These are phyloP conservation scores for Chytriomyces hyalinus DNA, from an alignment of 192 early-diverging fungal species.

Conservation along the genomic window DNA sequence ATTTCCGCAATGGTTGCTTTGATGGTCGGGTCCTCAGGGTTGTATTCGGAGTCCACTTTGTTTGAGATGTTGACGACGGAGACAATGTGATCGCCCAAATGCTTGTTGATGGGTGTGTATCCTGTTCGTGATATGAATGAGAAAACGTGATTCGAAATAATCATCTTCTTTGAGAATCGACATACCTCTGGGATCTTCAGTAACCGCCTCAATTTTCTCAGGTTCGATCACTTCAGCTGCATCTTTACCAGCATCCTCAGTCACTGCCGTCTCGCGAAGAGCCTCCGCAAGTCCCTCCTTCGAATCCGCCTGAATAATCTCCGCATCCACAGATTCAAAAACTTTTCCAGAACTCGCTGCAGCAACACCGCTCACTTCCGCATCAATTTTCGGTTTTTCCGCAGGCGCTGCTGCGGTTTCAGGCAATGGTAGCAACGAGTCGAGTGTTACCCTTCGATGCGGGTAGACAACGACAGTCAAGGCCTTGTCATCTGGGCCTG, in stretches of 20 bases:
- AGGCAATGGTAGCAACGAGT: constrained; percentile 56
- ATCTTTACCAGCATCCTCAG: not conserved
- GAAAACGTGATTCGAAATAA: constrained; percentile 19
- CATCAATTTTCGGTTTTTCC: not conserved
- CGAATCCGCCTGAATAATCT: not conserved
- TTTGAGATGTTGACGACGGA: constrained; percentile 91
- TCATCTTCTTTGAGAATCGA: not conserved
- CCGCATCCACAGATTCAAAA: not conserved
- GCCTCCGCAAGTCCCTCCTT: not conserved
- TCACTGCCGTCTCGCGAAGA: no score
- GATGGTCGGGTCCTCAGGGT: constrained; percentile 81
- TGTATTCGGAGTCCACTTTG: constrained; percentile 81
- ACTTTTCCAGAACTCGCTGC: constrained; percentile 7
- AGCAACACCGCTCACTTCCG: not conserved
- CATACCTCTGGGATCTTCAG: constrained; percentile 1
- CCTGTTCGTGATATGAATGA: constrained; percentile 30
- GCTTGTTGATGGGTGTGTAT: constrained; percentile 50
- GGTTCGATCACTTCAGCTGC: not conserved
- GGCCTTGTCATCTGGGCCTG: constrained; percentile 66
- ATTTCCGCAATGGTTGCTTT: constrained; percentile 95
- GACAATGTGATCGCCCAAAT: constrained; percentile 69
- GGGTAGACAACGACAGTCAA: constrained; percentile 96
- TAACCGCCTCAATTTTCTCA: constrained; percentile 3
- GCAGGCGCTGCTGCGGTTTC: constrained; percentile 8
- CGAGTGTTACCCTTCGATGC: constrained; percentile 87